Percentiles rank a stretch among this genome's conserved stretches.
Evolutionary conservation across 495 filamentous ascomycete species (phyloP).

Genomic region (Trichoderma erinaceum): DNA sequence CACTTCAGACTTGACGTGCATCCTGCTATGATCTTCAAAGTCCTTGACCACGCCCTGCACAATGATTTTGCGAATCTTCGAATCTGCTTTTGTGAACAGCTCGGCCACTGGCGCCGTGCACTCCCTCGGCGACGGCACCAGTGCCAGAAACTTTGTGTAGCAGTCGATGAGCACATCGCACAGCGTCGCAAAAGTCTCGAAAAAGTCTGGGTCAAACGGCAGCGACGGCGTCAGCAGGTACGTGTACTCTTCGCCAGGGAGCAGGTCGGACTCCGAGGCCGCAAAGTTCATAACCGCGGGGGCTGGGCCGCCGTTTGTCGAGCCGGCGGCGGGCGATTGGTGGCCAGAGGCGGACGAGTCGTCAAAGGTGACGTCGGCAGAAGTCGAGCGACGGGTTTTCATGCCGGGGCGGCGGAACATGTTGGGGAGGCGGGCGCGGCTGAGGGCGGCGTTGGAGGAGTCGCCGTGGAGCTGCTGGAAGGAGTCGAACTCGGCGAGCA

Average conservation of each 20-base stretch:
- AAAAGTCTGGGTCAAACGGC: conserved; percentile 96
- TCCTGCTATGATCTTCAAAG: conserved; percentile 81
- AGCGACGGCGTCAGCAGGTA: conserved; percentile 85
- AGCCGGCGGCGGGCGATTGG: conserved; percentile 30
- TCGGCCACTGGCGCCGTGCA: conserved; percentile 63
- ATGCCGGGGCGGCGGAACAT: conserved; percentile 76
- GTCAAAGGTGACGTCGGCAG: conserved; percentile 18
- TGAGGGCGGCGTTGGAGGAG: conserved; percentile 64
- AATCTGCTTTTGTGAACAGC: conserved; percentile 83
- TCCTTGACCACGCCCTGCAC: conserved; percentile 79
- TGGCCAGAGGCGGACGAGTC: conserved; percentile 29
- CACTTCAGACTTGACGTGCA: conserved; percentile 69
- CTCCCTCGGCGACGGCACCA: conserved; percentile 60
- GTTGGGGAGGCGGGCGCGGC: conserved; percentile 70
- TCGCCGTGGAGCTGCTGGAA: conserved; percentile 81
- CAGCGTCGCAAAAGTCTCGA: conserved; percentile 92
- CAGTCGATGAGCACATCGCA: conserved; percentile 94
- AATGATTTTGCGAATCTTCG: conserved; percentile 76
- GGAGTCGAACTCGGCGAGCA: conserved; percentile 86
- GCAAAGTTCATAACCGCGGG: conserved; percentile 40
- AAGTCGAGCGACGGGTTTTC: conserved; percentile 20
- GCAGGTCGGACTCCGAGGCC: conserved; percentile 41
- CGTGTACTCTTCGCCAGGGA: conserved; percentile 74
- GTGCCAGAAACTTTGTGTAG: conserved; percentile 68
- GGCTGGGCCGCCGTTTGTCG: conserved; percentile 28